Base-by-base conservation (phyloP, 2,329 filamentous ascomycete species). In the Parasarocladium wereldwijsianum region DNA sequence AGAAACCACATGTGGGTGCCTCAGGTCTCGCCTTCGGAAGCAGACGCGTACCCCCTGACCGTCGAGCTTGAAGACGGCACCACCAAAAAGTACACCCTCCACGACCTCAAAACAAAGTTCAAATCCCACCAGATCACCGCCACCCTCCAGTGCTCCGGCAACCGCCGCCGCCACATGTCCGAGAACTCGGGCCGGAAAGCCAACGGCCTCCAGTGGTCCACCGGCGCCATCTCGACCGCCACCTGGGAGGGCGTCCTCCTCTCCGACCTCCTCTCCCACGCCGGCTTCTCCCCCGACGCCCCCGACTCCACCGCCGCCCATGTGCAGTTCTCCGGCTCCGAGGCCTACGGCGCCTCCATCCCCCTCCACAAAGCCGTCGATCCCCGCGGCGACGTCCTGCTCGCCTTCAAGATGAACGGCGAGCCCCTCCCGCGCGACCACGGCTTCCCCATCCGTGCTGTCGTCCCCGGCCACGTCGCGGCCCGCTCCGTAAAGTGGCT, bases 401-500 rank as follows among this genome's bases (percentile, higher is more conserved):
- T 79, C 1, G 74, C 75, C 1, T 78, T 71, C 40, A 59, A 60
- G 27, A 81, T 81, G 76, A 80, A 80, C 37, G 73, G 69, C 29
- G 45, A 64, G 34, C 58, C 68, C 0, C 53, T 81, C 2, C 71
- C 73, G 0, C 62, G 60, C 2, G 74, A 79, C 35, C 76, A 81
- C 40, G 76, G 76, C 1, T 79, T 63, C 39, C 76, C 76, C 1
- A 49, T 78, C 10, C 59, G 73, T 2, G 64, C 65, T 1, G 55
- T 78, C 3, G 69, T 78, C 0, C 71, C 75, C 0, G 76, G 76
- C 0, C 65, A 71, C 29, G 74, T 78, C 2, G 76, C 73, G 1
- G 76, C 74, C 1, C 61, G 75, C 2, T 73, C 67, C 5, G 74
- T 78, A 38, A 81, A 81, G 43, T 81, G 75, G 76, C 54, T 81